Evolutionary conservation across 176 grass and related monocot species (phyloP), one percentile per base, ranked within the genome.

Genomic region (Chloris gayana): DNA sequence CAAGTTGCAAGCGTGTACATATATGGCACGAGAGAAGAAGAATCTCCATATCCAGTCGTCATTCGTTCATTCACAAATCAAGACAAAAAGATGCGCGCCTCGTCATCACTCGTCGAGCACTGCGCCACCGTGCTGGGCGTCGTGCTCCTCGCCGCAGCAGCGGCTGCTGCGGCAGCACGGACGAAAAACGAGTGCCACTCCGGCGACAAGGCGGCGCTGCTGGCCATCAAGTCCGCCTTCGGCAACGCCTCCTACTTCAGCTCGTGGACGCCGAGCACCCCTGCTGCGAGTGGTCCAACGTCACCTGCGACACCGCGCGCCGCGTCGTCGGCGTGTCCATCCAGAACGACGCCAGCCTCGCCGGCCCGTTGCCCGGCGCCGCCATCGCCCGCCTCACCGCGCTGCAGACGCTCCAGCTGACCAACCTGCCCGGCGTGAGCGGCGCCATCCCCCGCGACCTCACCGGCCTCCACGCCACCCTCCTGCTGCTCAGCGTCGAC

Each of bases 271-370:
- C 76, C 8, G 35, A 74, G 32, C 13, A 18, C 1, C 17, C 61
- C 1, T 95, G 89, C 81, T 91, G 89, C 69, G 81, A 79, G 11
- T 91, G 92, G 92, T 80, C 80, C 31, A 73, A 29, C 17, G 30
- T 91, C 14, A 69, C 83, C 7, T 91, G 89, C 58, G 82, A 95
- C 82, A 0, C 14, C 11, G 0, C 17, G 32, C 14, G 86, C 69
- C 89, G 89, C 41, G 81, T 94, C 72, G 13, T 67, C 1, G 26
- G 26, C 9, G 87, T 95, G 19, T 2, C 33, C 15, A 27, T 95
- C 24, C 33, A 46, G 17, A 82, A 80, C 32, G 89, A 91, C 47
- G 4, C 25, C 80, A 87, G 89, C 72, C 6, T 90, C 44, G 76
- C 78, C 3, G 89, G 87, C 15, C 2, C 70, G 26, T 78, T 95